A percentile compares a stretch with the other conserved stretches of the same genome.
These are phyloP conservation scores for Alternaria gaisen DNA, from an alignment of 2,329 filamentous ascomycete genomes.

Conservation along the genomic window DNA sequence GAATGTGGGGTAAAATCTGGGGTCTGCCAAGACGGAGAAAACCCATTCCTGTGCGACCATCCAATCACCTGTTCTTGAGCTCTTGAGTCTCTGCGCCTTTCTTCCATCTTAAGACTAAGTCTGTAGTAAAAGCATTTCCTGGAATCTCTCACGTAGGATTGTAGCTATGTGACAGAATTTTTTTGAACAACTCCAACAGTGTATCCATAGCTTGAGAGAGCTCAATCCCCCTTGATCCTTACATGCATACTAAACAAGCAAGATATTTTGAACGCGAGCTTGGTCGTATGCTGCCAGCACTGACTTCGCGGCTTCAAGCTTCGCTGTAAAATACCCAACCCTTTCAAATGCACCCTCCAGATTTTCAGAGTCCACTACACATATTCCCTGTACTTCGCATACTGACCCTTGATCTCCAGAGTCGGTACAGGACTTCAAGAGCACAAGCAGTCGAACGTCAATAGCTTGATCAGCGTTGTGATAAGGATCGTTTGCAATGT, in stretches of 20 bases:
- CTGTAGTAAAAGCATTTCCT: rapidly evolving
- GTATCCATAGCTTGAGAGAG: no score
- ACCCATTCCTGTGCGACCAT: neutral
- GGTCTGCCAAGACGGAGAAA: neutral
- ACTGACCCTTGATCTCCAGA: no score
- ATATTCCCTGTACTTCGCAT: no score
- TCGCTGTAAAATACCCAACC: rapidly evolving
- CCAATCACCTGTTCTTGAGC: neutral
- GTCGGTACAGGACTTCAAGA: no score
- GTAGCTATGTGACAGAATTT: no score
- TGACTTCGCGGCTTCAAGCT: rapidly evolving
- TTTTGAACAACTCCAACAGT: no score
- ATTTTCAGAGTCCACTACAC: neutral
- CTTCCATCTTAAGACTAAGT: no score
- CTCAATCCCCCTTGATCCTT: neutral
- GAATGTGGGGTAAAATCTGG: neutral
- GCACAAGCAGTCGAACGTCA: neutral
- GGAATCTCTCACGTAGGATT: no score
- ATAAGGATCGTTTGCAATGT: rapidly evolving
- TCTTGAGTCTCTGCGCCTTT: rapidly evolving
- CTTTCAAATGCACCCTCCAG: neutral
- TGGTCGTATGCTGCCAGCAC: neutral
- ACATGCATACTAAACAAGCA: neutral
- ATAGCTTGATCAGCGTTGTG: neutral
- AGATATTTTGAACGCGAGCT: neutral